Evolutionary conservation across 352 stramenopile genomes (phyloP).

Genomic region (Pilasporangium apinafurcum): DNA sequence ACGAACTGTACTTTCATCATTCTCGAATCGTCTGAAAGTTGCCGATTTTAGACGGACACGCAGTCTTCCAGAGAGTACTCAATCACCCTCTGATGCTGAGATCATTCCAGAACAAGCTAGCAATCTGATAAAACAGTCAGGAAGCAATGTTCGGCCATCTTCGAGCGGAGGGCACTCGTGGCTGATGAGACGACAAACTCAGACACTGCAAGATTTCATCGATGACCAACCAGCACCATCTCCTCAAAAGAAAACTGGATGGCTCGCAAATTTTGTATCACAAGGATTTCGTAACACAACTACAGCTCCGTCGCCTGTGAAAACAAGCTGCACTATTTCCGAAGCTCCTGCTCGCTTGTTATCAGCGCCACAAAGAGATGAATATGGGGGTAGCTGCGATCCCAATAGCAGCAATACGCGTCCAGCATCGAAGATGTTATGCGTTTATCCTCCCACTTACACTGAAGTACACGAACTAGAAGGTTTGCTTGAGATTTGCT

Average conservation of each 20-base stretch:
- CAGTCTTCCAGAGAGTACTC: slow-evolving; percentile 29
- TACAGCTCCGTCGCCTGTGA: background rate
- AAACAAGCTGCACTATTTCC: background rate
- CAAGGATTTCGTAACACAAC: slow-evolving; percentile 18
- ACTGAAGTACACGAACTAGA: slow-evolving; percentile 50
- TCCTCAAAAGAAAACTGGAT: slow-evolving; percentile 14
- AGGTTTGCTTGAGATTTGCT: slow-evolving; percentile 67
- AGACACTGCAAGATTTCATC: slow-evolving; percentile 18
- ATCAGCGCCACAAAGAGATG: background rate
- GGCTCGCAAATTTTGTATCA: slow-evolving; percentile 27
- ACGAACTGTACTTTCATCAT: slow-evolving; percentile 17
- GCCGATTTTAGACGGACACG: slow-evolving; percentile 34
- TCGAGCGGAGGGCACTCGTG: slow-evolving; percentile 17
- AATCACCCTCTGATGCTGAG: no score
- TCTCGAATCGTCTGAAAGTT: slow-evolving; percentile 29
- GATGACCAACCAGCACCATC: slow-evolving; percentile 18
- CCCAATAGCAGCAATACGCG: background rate
- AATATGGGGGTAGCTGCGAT: background rate
- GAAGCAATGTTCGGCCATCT: slow-evolving; percentile 11
- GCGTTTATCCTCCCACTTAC: slow-evolving; percentile 32
- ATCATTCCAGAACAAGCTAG: slow-evolving; percentile 6
- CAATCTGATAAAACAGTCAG: slow-evolving; percentile 5
- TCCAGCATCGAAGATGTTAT: slow-evolving; percentile 40
- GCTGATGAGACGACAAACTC: slow-evolving; percentile 15
- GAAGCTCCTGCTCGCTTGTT: background rate